Conservation (phyloP, 73 alveolate species). For the Stentor coeruleus region DNA sequence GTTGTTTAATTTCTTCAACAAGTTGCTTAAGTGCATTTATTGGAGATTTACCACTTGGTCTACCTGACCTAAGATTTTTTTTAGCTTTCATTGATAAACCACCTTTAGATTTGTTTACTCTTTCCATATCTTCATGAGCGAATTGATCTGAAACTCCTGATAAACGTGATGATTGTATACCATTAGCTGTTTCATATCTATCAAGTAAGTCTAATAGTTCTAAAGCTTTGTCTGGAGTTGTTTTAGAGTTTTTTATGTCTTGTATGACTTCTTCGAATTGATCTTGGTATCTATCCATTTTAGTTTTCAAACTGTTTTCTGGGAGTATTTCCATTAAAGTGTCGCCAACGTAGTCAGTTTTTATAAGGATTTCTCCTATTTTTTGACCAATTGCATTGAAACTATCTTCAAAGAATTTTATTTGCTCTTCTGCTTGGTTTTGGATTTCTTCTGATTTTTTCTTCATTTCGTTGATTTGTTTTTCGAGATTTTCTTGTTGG, state of each 20-base stretch:
- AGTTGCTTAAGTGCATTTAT: too few species aligned
- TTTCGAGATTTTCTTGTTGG: too few species aligned
- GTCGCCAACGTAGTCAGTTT: conserved; percentile 10
- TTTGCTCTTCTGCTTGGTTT: too few species aligned
- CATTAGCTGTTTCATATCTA: not conserved
- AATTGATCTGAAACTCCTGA: not conserved
- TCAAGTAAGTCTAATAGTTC: not conserved
- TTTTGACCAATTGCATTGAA: not conserved
- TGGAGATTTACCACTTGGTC: not conserved
- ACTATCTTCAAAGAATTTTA: too few species aligned
- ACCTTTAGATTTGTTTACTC: too few species aligned
- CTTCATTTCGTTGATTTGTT: too few species aligned
- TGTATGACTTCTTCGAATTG: too few species aligned
- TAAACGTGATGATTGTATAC: not conserved
- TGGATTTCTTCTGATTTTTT: too few species aligned
- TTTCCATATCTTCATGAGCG: not conserved
- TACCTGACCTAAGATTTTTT: not conserved
- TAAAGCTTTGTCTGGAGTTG: too few species aligned
- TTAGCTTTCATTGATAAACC: not conserved
- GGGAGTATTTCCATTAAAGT: not conserved
- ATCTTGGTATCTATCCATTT: not conserved
- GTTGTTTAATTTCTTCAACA: too few species aligned
- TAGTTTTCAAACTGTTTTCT: not conserved
- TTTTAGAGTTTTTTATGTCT: too few species aligned
- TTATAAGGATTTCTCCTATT: not conserved